A percentile compares a stretch with the other conserved stretches of the same genome.
phyloP scores from a whole-genome alignment of 768 basidiomycete genomes.

The Cystobasidium tubakii region DNA sequence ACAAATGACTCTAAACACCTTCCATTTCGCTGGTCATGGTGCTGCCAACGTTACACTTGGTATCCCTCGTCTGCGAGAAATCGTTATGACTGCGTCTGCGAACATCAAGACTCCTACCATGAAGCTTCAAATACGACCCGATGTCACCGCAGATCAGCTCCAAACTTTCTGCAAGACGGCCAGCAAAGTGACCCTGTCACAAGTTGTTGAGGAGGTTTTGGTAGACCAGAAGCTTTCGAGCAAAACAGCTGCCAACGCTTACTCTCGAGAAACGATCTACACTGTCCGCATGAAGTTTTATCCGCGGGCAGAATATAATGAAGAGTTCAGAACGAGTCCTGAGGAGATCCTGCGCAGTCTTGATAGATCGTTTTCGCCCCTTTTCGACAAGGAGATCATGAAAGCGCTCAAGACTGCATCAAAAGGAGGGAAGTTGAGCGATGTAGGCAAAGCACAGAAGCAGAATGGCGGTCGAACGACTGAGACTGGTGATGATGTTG shows the following conservation, averaged over 20 bases:
- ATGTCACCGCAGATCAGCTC: constrained; percentile 57
- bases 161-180: constrained; percentile 76
- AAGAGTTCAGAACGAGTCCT: constrained; percentile 72
- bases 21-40: constrained; percentile 98
- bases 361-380: constrained; percentile 66
- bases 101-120: constrained; percentile 97
- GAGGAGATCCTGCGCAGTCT: constrained; percentile 69
- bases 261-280: constrained; percentile 70
- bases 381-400: constrained; percentile 76
- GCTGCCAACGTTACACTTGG: constrained; percentile 98
- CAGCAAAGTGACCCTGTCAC: constrained; percentile 75
- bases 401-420: constrained; percentile 79
- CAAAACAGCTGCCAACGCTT: constrained; percentile 54
- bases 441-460: constrained; percentile 62
- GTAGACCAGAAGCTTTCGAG: constrained; percentile 72
- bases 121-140: constrained; percentile 67
- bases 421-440: constrained; percentile 67
- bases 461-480: constrained; percentile 52
- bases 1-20: constrained; percentile 99
- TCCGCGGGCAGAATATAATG: constrained; percentile 71
- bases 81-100: constrained; percentile 95
- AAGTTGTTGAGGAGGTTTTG: constrained; percentile 72
- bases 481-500: constrained; percentile 57
- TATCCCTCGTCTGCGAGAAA: constrained; percentile 96
- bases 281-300: constrained; percentile 76